A percentile compares a stretch with the other conserved stretches of the same genome.
These are phyloP conservation scores for Naganishia vishniacii DNA, from an alignment of 768 basidiomycete species.

Conservation along the genomic window DNA sequence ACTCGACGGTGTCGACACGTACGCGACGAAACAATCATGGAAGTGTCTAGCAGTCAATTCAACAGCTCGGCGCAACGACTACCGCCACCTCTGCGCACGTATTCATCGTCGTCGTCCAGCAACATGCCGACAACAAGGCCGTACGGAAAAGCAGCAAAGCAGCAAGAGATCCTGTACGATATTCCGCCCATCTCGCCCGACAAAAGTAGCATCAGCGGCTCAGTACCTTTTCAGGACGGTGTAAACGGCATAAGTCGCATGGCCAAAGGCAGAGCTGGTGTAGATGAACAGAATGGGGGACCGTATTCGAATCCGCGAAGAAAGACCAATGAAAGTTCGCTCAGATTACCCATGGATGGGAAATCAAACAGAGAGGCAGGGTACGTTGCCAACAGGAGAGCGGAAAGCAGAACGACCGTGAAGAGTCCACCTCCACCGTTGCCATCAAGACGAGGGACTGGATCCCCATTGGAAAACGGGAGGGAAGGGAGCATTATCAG, in stretches of 20 bases:
- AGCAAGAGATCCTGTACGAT: conserved; percentile 18
- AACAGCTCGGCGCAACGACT: too few species aligned
- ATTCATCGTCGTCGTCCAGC: neutral
- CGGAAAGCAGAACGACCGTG: neutral
- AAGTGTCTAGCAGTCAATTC: too few species aligned
- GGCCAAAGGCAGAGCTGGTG: too few species aligned
- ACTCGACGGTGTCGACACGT: too few species aligned
- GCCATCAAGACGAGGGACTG: neutral
- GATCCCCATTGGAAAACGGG: conserved; percentile 13
- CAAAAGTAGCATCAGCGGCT: neutral
- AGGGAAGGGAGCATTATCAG: conserved; percentile 6
- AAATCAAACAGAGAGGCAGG: neutral
- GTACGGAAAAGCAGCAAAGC: neutral
- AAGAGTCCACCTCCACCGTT: neutral
- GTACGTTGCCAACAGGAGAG: neutral
- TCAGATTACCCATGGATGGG: neutral
- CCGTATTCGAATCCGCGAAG: neutral
- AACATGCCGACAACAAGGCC: neutral
- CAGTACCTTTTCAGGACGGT: neutral
- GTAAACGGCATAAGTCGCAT: too few species aligned
- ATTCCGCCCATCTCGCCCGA: conserved; percentile 15
- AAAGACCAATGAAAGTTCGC: neutral
- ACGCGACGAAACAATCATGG: too few species aligned
- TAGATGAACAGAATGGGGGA: too few species aligned
- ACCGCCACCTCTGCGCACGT: too few species aligned